phyloP scores from a whole-genome alignment of 805 yeast species.

The Saturnispora serradocipensis region DNA sequence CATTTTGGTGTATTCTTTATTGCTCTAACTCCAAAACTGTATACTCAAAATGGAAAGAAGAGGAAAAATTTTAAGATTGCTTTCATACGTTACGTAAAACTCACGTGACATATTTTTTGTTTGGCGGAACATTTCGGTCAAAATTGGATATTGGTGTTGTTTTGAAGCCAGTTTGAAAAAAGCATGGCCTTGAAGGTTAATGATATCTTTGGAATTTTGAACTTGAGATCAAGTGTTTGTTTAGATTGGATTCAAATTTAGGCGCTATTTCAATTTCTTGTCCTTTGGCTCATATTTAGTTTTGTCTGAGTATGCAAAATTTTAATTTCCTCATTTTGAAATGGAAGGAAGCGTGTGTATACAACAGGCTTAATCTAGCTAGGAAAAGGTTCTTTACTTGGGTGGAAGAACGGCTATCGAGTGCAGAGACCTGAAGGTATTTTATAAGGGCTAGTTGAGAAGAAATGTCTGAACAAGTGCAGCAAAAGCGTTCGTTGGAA shows the following conservation, averaged over 20 bases:
- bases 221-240: too few species aligned
- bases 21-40: too few species aligned
- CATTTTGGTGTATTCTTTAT: not conserved
- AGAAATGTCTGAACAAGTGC: not conserved
- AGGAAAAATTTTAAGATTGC: not conserved
- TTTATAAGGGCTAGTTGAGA: not conserved
- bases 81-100: not conserved
- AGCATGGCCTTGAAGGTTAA: not conserved
- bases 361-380: not conserved
- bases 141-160: not conserved
- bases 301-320: not conserved
- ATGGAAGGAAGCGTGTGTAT: not conserved
- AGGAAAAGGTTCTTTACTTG: not conserved
- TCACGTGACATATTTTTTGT: not conserved
- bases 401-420: not conserved
- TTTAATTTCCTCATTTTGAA: not conserved
- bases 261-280: not conserved
- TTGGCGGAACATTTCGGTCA: not conserved
- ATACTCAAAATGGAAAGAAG: not conserved
- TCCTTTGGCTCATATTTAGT: not conserved
- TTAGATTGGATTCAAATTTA: too few species aligned
- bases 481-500: slow-evolving; percentile 1
- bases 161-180: not conserved
- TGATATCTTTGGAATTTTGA: not conserved
- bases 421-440: not conserved